Conservation (phyloP, 2,329 filamentous ascomycete genomes). For the Aaosphaeria pasadenensis region DNA sequence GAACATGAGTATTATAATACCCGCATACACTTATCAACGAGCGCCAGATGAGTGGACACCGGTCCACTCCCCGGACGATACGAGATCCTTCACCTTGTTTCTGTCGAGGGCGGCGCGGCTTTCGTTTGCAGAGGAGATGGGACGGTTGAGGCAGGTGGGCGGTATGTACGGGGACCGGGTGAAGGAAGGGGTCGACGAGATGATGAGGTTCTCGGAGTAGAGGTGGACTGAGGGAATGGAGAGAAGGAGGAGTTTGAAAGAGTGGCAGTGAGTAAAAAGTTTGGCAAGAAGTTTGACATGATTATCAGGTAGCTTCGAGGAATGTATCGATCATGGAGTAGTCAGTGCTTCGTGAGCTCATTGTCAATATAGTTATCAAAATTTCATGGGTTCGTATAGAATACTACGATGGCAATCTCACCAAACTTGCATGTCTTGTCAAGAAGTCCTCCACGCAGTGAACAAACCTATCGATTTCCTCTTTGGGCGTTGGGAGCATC, state of each 20-base stretch:
- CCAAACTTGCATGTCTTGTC: constrained; percentile 12
- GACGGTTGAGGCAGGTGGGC: too few relatives aligned
- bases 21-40: too few relatives aligned
- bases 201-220: background rate
- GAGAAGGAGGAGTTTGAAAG: background rate
- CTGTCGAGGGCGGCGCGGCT: too few relatives aligned
- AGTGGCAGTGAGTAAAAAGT: too few relatives aligned
- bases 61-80: too few relatives aligned
- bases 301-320: too few relatives aligned
- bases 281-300: too few relatives aligned
- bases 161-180: background rate
- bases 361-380: background rate
- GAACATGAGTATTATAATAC: too few relatives aligned
- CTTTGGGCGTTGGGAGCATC: constrained; percentile 30
- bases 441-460: constrained; percentile 16
- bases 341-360: background rate
- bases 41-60: too few relatives aligned
- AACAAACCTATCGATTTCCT: constrained; percentile 33
- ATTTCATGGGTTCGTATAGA: background rate
- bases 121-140: too few relatives aligned
- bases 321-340: background rate
- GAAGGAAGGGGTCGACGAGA: background rate
- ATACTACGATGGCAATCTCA: constrained; percentile 3
- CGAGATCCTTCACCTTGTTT: too few relatives aligned
- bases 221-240: background rate